Base-by-base conservation (phyloP, 192 early-diverging fungal species). In the Backusella circina region DNA sequence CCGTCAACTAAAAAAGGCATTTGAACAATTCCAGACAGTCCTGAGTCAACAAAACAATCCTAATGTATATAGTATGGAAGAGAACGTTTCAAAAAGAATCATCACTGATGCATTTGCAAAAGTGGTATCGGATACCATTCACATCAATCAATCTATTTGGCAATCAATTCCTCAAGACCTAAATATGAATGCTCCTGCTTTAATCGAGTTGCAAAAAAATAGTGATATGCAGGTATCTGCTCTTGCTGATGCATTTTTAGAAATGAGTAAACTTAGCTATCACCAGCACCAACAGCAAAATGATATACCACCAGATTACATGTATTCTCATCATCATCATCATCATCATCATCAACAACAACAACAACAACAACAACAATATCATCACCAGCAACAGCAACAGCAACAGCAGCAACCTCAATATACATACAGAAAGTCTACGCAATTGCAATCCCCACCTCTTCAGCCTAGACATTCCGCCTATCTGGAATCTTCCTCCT, bases 351-450 rank as follows among this genome's bases (percentile, higher is more conserved):
- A 12, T 15, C 41, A 44, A 12, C 39, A 41, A 12, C 39, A 41
- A 15, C 41, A 44, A 44, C 10, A 44, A 12, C 38, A 39, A 39
- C 38, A 39, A 2, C 51, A 54, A 10, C 51, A 54, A 21, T n/a
- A 8, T 12, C 41, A 44, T 0, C 41, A 8, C 3, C 54, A 61
- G 12, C 26, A 9, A 1, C 51, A 57, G 0, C 50, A 54, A 9
- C 50, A 41, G 10, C 41, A 44, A 44, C 21, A 57, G 2, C 41
- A 44, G 1, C 44, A 47, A 18, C 18, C 44, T 10, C 54, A 61
- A 61, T 61, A 61, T 61, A 61, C 54, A 61, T 61, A 61, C 26
- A 61, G 54, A 61, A 61, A 61, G 54, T 61, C 54, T 61, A 28
- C 54, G 10, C 54, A 26, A 28, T 7, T 61, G 2, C 54, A 61